A percentile compares a stretch with the other conserved stretches of the same genome.
These are phyloP conservation scores for Neofusicoccum sp. DNA, from an alignment of 2,329 filamentous ascomycete species.

Conservation along the genomic window DNA sequence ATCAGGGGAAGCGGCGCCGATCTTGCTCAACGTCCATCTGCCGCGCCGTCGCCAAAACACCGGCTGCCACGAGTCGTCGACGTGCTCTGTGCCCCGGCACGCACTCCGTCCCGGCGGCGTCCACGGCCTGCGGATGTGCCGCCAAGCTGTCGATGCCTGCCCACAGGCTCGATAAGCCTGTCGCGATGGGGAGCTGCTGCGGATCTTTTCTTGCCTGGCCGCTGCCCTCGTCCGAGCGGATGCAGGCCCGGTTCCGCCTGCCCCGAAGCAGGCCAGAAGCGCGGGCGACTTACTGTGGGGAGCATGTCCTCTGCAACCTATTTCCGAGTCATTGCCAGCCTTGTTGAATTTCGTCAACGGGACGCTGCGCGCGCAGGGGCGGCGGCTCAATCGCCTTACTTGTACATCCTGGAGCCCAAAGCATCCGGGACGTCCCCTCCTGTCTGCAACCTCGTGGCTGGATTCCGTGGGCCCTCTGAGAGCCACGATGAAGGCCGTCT, in stretches of 20 bases:
- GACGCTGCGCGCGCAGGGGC: background rate
- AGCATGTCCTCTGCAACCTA: background rate
- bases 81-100: background rate
- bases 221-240: background rate
- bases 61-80: background rate
- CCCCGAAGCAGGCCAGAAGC: background rate
- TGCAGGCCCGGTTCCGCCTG: background rate
- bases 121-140: background rate
- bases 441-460: background rate
- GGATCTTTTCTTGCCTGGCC: background rate
- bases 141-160: constrained; percentile 3
- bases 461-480: background rate
- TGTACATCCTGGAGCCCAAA: background rate
- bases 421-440: background rate
- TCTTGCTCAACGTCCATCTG: constrained; percentile 3
- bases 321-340: constrained; percentile 10
- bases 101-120: background rate
- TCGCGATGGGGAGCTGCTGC: background rate
- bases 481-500: background rate
- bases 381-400: background rate
- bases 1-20: background rate
- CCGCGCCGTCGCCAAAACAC: background rate
- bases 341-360: background rate
- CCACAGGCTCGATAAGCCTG: background rate
- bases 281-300: background rate